Evolutionary conservation across 176 grass and related monocot genomes (phyloP).

Genomic region (Luzula sylvatica): DNA sequence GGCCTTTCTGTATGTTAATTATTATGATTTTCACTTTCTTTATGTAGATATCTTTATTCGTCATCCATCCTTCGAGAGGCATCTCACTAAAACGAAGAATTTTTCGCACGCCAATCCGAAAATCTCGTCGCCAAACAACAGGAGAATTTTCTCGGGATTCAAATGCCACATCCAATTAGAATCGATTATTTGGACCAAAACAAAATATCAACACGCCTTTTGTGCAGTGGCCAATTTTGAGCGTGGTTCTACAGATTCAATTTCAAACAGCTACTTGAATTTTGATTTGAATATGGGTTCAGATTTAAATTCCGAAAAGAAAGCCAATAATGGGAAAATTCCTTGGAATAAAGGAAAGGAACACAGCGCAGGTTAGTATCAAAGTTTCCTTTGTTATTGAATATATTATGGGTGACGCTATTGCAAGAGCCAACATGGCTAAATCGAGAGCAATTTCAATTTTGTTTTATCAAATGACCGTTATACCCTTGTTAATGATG

Average conservation of each 20-base stretch:
- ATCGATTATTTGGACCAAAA: too few relatives aligned
- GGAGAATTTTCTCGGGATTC: neutral
- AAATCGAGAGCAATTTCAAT: too few relatives aligned
- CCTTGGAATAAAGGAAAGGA: conserved; percentile 97
- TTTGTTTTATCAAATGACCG: too few relatives aligned
- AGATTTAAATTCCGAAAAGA: neutral
- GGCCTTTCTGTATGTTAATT: too few relatives aligned
- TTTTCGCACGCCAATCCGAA: neutral
- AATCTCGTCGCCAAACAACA: neutral
- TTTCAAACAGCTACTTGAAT: too few relatives aligned
- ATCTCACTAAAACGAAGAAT: neutral
- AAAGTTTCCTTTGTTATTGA: neutral
- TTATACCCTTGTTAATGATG: too few relatives aligned
- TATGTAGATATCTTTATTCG: neutral
- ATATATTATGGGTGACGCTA: neutral
- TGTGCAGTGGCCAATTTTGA: conserved; percentile 7
- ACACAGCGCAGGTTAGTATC: conserved; percentile 54
- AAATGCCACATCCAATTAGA: conserved; percentile 1
- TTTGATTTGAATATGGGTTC: neutral
- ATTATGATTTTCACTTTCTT: neutral
- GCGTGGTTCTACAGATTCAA: neutral
- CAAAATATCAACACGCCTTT: neutral
- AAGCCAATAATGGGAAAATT: conserved; percentile 81
- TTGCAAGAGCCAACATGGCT: too few relatives aligned
- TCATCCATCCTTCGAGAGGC: too few relatives aligned